Evolutionary conservation across 2,329 filamentous ascomycete species (phyloP), one percentile per base, ranked within the genome.

Genomic region (Colletotrichum incanum): DNA sequence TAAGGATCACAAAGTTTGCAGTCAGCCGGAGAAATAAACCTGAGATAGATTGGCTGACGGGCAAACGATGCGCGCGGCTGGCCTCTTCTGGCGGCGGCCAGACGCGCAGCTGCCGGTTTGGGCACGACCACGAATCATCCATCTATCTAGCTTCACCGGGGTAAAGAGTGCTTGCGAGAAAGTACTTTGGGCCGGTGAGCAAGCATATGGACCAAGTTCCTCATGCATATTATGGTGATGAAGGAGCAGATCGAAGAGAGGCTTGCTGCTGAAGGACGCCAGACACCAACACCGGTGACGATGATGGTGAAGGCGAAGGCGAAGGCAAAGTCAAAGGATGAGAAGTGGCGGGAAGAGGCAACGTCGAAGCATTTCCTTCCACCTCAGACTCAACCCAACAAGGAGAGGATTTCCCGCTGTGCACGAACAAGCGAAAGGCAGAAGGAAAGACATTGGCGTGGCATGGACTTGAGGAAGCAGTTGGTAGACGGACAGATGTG

Each of bases 11-110:
- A 63, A 54, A 18, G 37, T 54, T 26, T 50, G 60, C 43, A 37
- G 45, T 45, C 16, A 23, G 45, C 61, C 45, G 43, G 60, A 65
- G 54, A 69, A 45, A 39, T 65, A 50, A 41, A 64, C 23, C 41
- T n/a, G 60, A 50, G 18, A 63, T 63, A 41, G 23, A 62, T 62
- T 62, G 47, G 34, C n/a, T 56, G 41, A 56, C 58, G 28, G 37
- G 14, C 8, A 26, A 28, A 39, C 28, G 34, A 58, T 37, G 54
- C 28, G 37, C 43, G 39, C 58, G 39, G 55, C 23, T 52, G 47
- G n/a, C 37, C 37, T 65, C 28, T 49, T 49, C 39, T 28, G 28
- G n/a, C 8, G 31, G 41, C 23, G 18, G 63, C 37, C 47, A 41
- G 41, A n/a, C 14, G 18, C 16, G 2, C 31, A 5, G 37, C 16